Evolutionary conservation across 164 flowering plant genomes (phyloP).

Genomic region (Vitis rotundifolia): DNA sequence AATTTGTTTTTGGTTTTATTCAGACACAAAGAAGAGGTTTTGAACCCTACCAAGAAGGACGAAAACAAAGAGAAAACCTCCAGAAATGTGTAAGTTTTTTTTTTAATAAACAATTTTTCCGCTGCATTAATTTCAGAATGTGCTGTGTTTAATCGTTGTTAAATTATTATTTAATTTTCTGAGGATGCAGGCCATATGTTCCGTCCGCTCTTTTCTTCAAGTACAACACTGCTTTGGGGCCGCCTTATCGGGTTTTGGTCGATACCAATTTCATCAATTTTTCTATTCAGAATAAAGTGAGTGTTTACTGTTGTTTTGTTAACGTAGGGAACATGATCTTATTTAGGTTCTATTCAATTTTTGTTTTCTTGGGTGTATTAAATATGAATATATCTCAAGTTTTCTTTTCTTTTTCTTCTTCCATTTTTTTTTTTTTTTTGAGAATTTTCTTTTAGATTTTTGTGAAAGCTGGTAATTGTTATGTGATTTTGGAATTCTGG

Average conservation of each 20-base stretch:
- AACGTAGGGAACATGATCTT: too few relatives aligned
- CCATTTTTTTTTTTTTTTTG: too few relatives aligned
- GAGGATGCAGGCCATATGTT: conserved; percentile 62
- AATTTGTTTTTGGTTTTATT: conserved; percentile 4
- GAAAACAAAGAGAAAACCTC: conserved; percentile 66
- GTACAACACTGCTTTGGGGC: conserved; percentile 81
- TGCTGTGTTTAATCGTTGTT: not conserved
- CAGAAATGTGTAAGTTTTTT: conserved; percentile 72
- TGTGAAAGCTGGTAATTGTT: too few relatives aligned
- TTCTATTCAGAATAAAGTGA: conserved; percentile 91
- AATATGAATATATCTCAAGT: too few relatives aligned
- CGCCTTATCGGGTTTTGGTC: conserved; percentile 89
- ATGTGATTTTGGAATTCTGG: too few relatives aligned
- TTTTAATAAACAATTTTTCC: too few relatives aligned
- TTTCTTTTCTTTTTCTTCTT: too few relatives aligned
- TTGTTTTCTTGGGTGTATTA: too few relatives aligned
- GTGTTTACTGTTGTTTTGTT: not conserved
- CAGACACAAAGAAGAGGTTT: conserved; percentile 71
- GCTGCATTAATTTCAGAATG: too few relatives aligned
- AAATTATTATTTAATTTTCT: not conserved
- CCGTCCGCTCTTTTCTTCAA: conserved; percentile 85
- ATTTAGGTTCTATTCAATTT: not conserved
- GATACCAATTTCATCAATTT: conserved; percentile 99
- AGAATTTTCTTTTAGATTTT: too few relatives aligned
- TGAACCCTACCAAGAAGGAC: conserved; percentile 82